A percentile compares a stretch with the other conserved stretches of the same genome.
These are phyloP conservation scores for Bruguiera hainesii DNA, from an alignment of 441 rosid species.

Conservation along the genomic window DNA sequence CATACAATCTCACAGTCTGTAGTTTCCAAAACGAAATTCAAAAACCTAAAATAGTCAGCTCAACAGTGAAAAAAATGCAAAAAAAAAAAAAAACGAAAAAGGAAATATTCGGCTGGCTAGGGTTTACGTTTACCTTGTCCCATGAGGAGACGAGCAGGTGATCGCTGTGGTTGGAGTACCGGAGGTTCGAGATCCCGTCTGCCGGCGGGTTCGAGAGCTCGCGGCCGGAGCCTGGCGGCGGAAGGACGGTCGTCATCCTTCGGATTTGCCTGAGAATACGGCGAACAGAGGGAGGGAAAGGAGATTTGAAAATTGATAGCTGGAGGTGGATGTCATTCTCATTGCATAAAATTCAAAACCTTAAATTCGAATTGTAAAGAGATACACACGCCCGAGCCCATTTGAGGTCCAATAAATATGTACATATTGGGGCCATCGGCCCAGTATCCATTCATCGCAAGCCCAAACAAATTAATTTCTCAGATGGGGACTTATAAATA, in stretches of 20 bases:
- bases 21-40: background rate
- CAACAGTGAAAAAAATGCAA: background rate
- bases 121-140: conserved; percentile 71
- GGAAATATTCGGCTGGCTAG: background rate
- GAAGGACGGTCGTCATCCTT: conserved; percentile 47
- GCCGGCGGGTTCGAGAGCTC: conserved; percentile 77
- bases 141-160: conserved; percentile 97
- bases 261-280: conserved; percentile 11
- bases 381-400: no score
- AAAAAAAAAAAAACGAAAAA: background rate
- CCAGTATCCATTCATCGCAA: no score
- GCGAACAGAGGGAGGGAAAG: conserved; percentile 26
- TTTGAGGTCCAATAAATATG: no score
- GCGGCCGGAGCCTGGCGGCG: conserved; percentile 65
- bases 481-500: no score
- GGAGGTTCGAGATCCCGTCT: conserved; percentile 93
- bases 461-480: no score
- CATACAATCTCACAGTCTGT: conserved; percentile 78
- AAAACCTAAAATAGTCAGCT: background rate
- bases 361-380: background rate
- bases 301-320: conserved; percentile 30
- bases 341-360: background rate
- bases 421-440: no score
- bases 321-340: background rate
- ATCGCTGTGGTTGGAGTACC: conserved; percentile 92